Evolutionary conservation across 164 flowering plant genomes (phyloP).

Genomic region (Pachysandra terminalis): DNA sequence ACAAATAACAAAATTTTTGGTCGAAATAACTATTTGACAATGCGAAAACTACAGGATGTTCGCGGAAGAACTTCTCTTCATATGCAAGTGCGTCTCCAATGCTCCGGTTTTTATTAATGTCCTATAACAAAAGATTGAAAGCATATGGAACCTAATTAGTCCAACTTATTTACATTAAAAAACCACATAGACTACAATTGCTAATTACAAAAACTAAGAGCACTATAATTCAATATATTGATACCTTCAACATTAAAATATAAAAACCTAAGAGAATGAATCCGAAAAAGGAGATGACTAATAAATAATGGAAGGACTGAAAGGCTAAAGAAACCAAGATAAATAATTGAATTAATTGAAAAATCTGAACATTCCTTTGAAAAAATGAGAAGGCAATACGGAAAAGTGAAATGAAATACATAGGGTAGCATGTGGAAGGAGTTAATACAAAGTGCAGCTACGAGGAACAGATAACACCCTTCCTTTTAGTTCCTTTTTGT

Average conservation of each 20-base stretch:
- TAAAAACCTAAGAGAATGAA: not conserved
- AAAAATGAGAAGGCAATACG: no score
- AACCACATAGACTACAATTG: not conserved
- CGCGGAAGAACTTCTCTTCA: conserved; percentile 47
- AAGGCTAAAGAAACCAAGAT: not conserved
- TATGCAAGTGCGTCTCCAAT: conserved; percentile 43
- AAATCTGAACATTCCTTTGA: no score
- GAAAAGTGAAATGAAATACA: not conserved
- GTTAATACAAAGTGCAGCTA: not conserved
- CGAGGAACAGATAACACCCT: not conserved
- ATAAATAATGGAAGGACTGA: not conserved
- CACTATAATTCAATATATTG: not conserved
- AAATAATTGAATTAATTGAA: not conserved
- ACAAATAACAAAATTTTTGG: not conserved
- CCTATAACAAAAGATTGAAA: conserved; percentile 25
- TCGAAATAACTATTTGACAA: conserved; percentile 10
- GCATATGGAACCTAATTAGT: not conserved
- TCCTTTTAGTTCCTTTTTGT: not conserved
- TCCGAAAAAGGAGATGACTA: not conserved
- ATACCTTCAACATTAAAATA: not conserved
- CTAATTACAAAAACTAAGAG: not conserved
- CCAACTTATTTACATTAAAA: not conserved
- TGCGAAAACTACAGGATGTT: conserved; percentile 32
- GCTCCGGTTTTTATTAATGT: conserved; percentile 31
- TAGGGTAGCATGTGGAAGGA: not conserved